These are phyloP conservation scores for Coccomyxa sp. DNA, from an alignment of 139 green algal species.

Conservation along the genomic window DNA sequence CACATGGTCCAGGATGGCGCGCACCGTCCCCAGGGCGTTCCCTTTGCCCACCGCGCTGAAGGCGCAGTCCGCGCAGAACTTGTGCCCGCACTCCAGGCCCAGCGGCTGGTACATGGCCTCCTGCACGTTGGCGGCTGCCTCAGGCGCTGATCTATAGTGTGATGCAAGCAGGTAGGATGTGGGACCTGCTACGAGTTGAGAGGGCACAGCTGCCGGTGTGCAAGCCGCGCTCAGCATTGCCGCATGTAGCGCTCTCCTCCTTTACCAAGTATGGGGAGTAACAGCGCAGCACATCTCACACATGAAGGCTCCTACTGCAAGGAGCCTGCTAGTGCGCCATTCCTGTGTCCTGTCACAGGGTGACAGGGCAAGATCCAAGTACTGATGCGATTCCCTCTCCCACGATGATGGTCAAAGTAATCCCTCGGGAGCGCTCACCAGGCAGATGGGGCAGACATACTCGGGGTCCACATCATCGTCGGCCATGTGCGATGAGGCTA, in stretches of 20 bases:
- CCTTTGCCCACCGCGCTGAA: constrained; percentile 25
- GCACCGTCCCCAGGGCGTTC: constrained; percentile 20
- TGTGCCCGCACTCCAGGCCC: constrained; percentile 37
- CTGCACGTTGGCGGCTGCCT: constrained; percentile 3
- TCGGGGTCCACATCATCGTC: constrained; percentile 1
- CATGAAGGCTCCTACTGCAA: too few species aligned
- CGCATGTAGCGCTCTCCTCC: too few species aligned
- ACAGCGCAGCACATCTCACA: too few species aligned
- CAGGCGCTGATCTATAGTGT: neutral
- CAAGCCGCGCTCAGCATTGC: too few species aligned
- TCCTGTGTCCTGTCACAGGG: too few species aligned
- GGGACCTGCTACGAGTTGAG: neutral
- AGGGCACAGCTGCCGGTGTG: neutral
- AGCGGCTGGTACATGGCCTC: constrained; percentile 42
- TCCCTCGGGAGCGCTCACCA: constrained; percentile 12
- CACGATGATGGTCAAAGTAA: too few species aligned
- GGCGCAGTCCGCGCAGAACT: constrained; percentile 36
- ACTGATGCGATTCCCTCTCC: too few species aligned
- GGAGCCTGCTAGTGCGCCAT: too few species aligned
- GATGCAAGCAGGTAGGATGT: neutral
- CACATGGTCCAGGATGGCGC: constrained; percentile 24
- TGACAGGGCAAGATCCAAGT: too few species aligned
- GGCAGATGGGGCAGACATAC: constrained; percentile 21
- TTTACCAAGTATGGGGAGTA: too few species aligned
- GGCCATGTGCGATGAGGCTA: neutral